Evolutionary conservation across 2,329 filamentous ascomycete genomes (phyloP).

Genomic region (Sarocladium brachiariae): DNA sequence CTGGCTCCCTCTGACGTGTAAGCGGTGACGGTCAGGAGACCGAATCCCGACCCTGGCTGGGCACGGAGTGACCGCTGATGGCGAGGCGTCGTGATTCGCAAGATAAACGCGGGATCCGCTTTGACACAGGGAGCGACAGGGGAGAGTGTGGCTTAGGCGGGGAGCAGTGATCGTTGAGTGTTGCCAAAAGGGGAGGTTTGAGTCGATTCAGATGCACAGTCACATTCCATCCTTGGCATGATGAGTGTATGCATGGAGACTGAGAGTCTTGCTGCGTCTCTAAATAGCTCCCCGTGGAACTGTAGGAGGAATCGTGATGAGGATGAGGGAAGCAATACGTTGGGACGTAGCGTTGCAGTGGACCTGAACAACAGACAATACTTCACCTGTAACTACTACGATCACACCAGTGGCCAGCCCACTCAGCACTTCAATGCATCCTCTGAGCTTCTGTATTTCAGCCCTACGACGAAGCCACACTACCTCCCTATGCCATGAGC

Average conservation of each 20-base stretch:
- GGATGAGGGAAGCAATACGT: too few relatives aligned
- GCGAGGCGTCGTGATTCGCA: background rate
- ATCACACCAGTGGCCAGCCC: too few relatives aligned
- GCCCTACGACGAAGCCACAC: slow-evolving; percentile 4
- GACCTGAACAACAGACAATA: too few relatives aligned
- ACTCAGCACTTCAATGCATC: too few relatives aligned
- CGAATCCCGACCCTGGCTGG: background rate
- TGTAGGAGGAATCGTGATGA: too few relatives aligned
- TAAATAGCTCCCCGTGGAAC: too few relatives aligned
- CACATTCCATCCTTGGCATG: too few relatives aligned
- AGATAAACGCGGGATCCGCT: background rate
- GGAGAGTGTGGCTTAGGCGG: slow-evolving; percentile 1
- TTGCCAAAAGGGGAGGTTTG: too few relatives aligned
- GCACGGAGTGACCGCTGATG: background rate
- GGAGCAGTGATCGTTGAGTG: background rate
- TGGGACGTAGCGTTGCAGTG: slow-evolving; percentile 4
- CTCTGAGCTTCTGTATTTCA: background rate
- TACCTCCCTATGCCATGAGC: background rate
- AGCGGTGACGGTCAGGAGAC: background rate
- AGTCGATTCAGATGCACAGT: too few relatives aligned
- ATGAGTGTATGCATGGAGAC: too few relatives aligned
- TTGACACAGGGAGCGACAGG: background rate
- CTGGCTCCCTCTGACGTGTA: slow-evolving; percentile 1
- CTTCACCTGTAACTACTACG: too few relatives aligned
- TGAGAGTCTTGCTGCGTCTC: too few relatives aligned